These are phyloP conservation scores for Torulaspora maleeae DNA, from an alignment of 805 yeast species.

Conservation along the genomic window DNA sequence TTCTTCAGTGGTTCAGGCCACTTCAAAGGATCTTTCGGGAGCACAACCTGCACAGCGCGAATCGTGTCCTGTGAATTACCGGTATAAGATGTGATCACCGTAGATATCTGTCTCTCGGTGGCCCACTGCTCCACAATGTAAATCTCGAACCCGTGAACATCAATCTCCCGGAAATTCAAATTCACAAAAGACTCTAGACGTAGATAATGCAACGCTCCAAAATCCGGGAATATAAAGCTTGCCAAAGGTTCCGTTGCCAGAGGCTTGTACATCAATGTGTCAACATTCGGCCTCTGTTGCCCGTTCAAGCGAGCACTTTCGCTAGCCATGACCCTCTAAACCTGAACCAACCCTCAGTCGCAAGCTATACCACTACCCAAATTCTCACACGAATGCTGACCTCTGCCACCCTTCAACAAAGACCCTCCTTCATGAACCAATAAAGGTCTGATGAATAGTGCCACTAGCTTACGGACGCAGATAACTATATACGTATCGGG, in stretches of 20 bases:
- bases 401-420: not conserved
- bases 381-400: not conserved
- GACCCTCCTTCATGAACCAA: no score
- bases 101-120: slow-evolving; percentile 58
- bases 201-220: slow-evolving; percentile 48
- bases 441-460: no score
- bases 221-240: slow-evolving; percentile 50
- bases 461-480: no score
- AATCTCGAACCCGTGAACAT: slow-evolving; percentile 72
- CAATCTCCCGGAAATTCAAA: slow-evolving; percentile 43
- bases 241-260: slow-evolving; percentile 12
- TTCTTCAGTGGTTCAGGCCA: slow-evolving; percentile 45
- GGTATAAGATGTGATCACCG: slow-evolving; percentile 75
- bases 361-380: not conserved
- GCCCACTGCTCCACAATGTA: slow-evolving; percentile 97
- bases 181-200: slow-evolving; percentile 40
- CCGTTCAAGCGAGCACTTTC: slow-evolving; percentile 2
- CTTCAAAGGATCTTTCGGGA: slow-evolving; percentile 29
- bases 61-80: slow-evolving; percentile 71
- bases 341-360: not conserved
- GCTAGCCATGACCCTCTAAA: slow-evolving; percentile 4
- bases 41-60: slow-evolving; percentile 57
- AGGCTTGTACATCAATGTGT: slow-evolving; percentile 6
- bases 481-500: no score
- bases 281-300: slow-evolving; percentile 3